Base-by-base conservation (phyloP, 441 rosid species). In the Capsella rubella region DNA sequence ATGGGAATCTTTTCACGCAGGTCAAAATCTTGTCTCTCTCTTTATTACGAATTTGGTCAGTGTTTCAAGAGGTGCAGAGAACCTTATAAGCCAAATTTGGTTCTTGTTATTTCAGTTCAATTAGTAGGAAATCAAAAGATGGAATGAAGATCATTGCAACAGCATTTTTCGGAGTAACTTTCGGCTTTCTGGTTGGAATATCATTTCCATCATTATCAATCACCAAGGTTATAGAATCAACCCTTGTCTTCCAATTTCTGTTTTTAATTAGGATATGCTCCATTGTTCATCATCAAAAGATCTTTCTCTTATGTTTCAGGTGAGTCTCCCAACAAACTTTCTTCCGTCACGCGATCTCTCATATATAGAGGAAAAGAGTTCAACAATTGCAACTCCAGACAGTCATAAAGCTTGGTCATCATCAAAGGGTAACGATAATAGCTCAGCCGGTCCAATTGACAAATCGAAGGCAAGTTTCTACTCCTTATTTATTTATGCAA, bases 171-270 rank as follows among this genome's bases (percentile, higher is more conserved):
- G 99, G 99, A 82, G 79, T 90, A 37, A 85, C 78, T 72, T 85
- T 87, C 35, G 99, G 99, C 46, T 95, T 95, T 84, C 65, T 88
- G n/a, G 65, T 92, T 67, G 99, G 99, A 68, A 78, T 86, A 67
- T 92, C 97, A 63, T 86, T 89, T 75, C 97, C 97, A 46, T 66
- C 91, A 7, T 77, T 90, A 59, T 84, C 93, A 71, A 72, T 89
- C 71, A 85, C 89, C 73, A 92, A 88, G 98, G 99, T 95, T 61
- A 16, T 32, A 29, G 46, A 49, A 66, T 45, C 64, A 42, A 46
- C 25, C 25, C 47, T 52, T 18, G 13, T 21, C 31, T 16, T 16
- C 53, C 13, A 29, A 2, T 14, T 2, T 57, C n/a, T 66, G 52
- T 64, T 63, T 51, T 51, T 66, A 4, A 15, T 45, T 32, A 8